phyloP scores from a whole-genome alignment of 345 rosid genomes.

The Ricinus communis region DNA sequence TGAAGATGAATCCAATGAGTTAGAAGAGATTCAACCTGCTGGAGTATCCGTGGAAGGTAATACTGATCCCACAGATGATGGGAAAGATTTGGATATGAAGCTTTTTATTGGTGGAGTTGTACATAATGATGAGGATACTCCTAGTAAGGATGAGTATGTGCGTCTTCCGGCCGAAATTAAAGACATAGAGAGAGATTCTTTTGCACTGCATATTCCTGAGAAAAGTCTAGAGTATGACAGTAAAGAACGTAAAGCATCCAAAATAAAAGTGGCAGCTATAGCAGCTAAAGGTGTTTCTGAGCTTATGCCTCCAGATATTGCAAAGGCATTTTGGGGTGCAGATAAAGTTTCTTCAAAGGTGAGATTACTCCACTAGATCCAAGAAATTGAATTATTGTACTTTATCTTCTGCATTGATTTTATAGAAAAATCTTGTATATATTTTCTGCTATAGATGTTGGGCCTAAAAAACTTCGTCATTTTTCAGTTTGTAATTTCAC shows the following conservation, averaged over 20 bases:
- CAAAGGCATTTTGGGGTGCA: constrained; percentile 75
- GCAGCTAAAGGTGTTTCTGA: constrained; percentile 85
- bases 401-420: background rate
- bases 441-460: background rate
- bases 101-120: constrained; percentile 86
- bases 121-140: constrained; percentile 60
- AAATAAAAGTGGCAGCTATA: constrained; percentile 66
- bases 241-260: constrained; percentile 47
- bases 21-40: constrained; percentile 65
- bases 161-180: constrained; percentile 73
- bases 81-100: constrained; percentile 63
- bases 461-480: background rate
- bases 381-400: constrained; percentile 13
- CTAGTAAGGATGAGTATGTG: constrained; percentile 63
- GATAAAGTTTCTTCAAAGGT: constrained; percentile 86
- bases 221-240: constrained; percentile 44
- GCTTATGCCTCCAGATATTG: constrained; percentile 90
- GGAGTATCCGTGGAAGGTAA: constrained; percentile 41
- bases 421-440: background rate
- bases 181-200: constrained; percentile 71
- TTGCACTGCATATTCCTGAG: constrained; percentile 64
- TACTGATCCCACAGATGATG: constrained; percentile 46
- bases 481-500: background rate
- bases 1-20: constrained; percentile 52
- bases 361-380: background rate